Evolutionary conservation across 2,329 filamentous ascomycete species (phyloP).

Genomic region (Alternaria sp.): DNA sequence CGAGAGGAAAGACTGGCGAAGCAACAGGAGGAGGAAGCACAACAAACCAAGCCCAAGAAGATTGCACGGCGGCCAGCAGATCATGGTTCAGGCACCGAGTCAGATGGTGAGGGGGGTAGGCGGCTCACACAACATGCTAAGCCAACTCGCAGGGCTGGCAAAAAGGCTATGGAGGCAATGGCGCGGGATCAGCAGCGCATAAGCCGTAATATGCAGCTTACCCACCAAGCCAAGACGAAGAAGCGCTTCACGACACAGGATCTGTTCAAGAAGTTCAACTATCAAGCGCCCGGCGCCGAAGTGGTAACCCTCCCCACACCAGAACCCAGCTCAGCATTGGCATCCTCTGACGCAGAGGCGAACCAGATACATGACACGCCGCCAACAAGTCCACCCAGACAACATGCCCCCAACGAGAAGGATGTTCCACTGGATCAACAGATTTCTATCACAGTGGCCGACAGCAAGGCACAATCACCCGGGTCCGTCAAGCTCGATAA

Average conservation of each 20-base stretch:
- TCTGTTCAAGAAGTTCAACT: constrained; percentile 86
- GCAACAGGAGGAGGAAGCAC: constrained; percentile 63
- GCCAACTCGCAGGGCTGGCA: constrained; percentile 85
- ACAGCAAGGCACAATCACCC: constrained; percentile 9
- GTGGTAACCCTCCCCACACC: constrained; percentile 30
- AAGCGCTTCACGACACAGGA: constrained; percentile 89
- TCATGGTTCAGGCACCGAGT: constrained; percentile 61
- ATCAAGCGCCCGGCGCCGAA: constrained; percentile 55
- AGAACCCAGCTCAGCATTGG: constrained; percentile 54
- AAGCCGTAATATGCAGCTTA: constrained; percentile 87
- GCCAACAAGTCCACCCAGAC: constrained; percentile 56
- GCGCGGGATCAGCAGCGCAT: constrained; percentile 92
- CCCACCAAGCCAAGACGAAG: constrained; percentile 84
- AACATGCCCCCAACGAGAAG: constrained; percentile 20
- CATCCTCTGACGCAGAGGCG: constrained; percentile 71
- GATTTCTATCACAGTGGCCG: constrained; percentile 8
- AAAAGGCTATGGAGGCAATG: constrained; percentile 95
- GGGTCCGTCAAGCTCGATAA: constrained; percentile 58
- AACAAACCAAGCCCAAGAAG: constrained; percentile 52
- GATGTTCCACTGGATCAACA: neutral
- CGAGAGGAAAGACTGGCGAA: constrained; percentile 73
- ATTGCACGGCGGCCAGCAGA: constrained; percentile 26
- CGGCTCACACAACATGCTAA: constrained; percentile 72
- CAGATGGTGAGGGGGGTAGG: constrained; percentile 63
- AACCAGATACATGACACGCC: constrained; percentile 51